Percentiles rank a stretch among this genome's conserved stretches.
phyloP scores from a whole-genome alignment of 352 stramenopile species.

The Poterioochromonas sp. region DNA sequence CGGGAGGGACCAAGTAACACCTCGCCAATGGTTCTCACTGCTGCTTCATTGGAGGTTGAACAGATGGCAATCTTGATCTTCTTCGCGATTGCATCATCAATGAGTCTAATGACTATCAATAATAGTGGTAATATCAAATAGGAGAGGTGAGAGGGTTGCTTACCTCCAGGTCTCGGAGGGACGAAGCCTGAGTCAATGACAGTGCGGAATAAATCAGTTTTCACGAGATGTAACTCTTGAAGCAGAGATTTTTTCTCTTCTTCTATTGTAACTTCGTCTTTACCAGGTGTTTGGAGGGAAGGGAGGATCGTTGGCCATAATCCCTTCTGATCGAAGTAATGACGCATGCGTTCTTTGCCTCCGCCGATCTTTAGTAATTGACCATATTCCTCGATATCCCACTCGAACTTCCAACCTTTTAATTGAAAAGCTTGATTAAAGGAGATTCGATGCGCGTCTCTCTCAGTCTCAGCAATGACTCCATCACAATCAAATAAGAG shows the following conservation, averaged over 20 bases:
- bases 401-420: conserved; percentile 52
- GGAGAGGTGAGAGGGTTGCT: not conserved
- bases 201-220: conserved; percentile 68
- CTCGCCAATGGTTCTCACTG: conserved; percentile 39
- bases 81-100: conserved; percentile 51
- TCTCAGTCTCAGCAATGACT: conserved; percentile 65
- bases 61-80: conserved; percentile 44
- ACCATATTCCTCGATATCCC: conserved; percentile 60
- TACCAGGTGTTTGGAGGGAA: no score
- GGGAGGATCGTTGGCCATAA: no score
- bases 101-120: conserved; percentile 35
- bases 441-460: conserved; percentile 57
- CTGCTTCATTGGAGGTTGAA: not conserved
- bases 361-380: conserved; percentile 57
- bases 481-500: conserved; percentile 60
- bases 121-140: not conserved
- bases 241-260: conserved; percentile 49
- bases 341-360: conserved; percentile 69
- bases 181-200: conserved; percentile 42
- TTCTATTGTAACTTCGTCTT: conserved; percentile 30
- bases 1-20: conserved; percentile 42
- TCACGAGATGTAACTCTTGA: conserved; percentile 59
- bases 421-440: conserved; percentile 64
- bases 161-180: conserved; percentile 18
- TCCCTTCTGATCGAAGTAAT: conserved; percentile 51